phyloP scores from a whole-genome alignment of 805 yeast genomes.

The Candida awuae region DNA sequence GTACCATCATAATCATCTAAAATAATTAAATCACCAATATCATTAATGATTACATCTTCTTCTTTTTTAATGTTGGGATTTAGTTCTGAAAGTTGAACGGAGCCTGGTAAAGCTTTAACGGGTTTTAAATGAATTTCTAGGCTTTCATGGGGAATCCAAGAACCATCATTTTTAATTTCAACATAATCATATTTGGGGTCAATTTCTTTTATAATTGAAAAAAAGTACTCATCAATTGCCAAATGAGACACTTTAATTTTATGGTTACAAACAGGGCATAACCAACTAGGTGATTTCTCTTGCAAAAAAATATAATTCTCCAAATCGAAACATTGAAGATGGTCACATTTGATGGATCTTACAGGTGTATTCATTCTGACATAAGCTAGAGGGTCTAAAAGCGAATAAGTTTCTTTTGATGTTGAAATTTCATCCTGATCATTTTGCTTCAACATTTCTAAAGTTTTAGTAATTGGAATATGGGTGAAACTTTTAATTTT shows the following conservation, averaged over 20 bases:
- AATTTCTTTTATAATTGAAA: conserved; percentile 50
- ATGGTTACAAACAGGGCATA: conserved; percentile 73
- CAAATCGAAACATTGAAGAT: conserved; percentile 86
- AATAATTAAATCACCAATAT: conserved; percentile 4
- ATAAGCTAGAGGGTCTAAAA: conserved; percentile 75
- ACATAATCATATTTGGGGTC: conserved; percentile 54
- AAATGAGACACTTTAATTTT: conserved; percentile 47
- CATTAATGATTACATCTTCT: conserved; percentile 7
- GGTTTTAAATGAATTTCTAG: conserved; percentile 5
- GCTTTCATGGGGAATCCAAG: conserved; percentile 43
- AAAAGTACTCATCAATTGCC: conserved; percentile 66
- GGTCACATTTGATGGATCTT: conserved; percentile 63
- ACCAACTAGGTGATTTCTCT: conserved; percentile 75
- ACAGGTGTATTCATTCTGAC: conserved; percentile 65
- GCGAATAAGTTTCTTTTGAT: conserved; percentile 48
- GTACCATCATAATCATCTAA: conserved; percentile 8
- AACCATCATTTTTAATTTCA: conserved; percentile 61
- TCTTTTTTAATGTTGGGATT: conserved; percentile 8
- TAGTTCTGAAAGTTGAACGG: neutral
- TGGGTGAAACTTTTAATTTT: conserved; percentile 39
- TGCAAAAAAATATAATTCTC: conserved; percentile 66
- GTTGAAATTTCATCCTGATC: conserved; percentile 50
- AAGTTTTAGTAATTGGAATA: conserved; percentile 40
- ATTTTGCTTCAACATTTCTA: conserved; percentile 27
- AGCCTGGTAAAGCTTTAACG: neutral